Base-by-base conservation (phyloP, 345 rosid species). In the Sonneratia caseolaris region DNA sequence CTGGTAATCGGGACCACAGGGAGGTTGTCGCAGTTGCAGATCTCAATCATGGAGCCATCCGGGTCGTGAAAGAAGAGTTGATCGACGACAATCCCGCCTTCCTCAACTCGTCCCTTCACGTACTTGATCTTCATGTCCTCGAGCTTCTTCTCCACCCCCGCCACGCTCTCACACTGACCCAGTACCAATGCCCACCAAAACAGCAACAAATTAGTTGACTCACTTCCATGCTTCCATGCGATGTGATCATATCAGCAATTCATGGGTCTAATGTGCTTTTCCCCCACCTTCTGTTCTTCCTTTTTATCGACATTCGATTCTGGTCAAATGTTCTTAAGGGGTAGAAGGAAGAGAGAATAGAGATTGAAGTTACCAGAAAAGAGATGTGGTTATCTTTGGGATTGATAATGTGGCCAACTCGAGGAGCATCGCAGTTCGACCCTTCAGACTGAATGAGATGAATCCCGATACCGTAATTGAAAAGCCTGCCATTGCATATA, bases 361-460 rank as follows among this genome's bases (percentile, higher is more conserved):
- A 37, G 38, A 37, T 10, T 24, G 15, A 37, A 64, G 16, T 2
- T 72, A 86, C 93, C 82, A 88, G 92, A 81, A 92, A 92, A 65
- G 98, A 90, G 68, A 92, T 79, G 78, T 92, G 96, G 64, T 83
- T 84, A 76, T 85, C 85, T 69, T 90, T 90, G 47, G 90, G 90
- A 70, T 88, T 84, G 42, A 90, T 90, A 51, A n/a, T 76, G 69
- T 18, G 68, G 75, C 79, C 78, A 78, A 71, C 37, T 85, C 89
- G 45, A 42, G 45, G 45, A 42, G 45, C 45, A 42, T 42, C 83
- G 83, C 76, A 70, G 21, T 84, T 84, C 38, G 85, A 86, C 49
- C 86, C 84, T 59, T 85, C 81, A 1, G 89, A 77, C 73, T 87
- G 79, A 62, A 91, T 49, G 21, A 91, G 85, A 65, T 93, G 96